These are phyloP conservation scores for Camelina laxa DNA, from an alignment of 345 rosid species.

Conservation along the genomic window DNA sequence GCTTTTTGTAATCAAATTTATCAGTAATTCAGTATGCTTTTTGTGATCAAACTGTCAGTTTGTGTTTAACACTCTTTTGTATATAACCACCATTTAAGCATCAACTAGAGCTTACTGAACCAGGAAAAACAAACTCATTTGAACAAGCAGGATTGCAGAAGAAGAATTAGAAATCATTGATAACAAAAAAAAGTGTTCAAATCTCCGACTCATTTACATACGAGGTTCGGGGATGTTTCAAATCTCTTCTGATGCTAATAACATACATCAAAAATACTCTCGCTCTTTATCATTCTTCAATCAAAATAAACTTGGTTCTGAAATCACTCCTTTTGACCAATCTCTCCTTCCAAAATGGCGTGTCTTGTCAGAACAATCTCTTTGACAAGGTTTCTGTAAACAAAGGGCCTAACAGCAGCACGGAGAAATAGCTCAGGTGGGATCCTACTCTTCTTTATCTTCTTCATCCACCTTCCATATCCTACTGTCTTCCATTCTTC, in stretches of 20 bases:
- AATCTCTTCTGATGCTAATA: slow-evolving; percentile 6
- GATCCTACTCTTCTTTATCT: slow-evolving; percentile 73
- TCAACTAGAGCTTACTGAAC: slow-evolving; percentile 6
- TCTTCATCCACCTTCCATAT: slow-evolving; percentile 74
- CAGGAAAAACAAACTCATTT: not conserved
- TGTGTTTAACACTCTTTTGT: slow-evolving; percentile 17
- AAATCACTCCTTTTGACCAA: slow-evolving; percentile 56
- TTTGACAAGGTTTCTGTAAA: slow-evolving; percentile 90
- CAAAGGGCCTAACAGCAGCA: slow-evolving; percentile 87
- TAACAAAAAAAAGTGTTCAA: slow-evolving; percentile 1
- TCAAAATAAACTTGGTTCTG: not conserved
- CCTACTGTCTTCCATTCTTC: slow-evolving; percentile 82
- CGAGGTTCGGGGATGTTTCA: not conserved
- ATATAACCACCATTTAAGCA: slow-evolving; percentile 9
- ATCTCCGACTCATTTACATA: not conserved
- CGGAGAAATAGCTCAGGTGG: slow-evolving; percentile 83
- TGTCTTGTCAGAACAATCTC: slow-evolving; percentile 95
- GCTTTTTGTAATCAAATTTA: slow-evolving; percentile 4
- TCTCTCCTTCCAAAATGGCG: slow-evolving; percentile 88
- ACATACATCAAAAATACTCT: not conserved
- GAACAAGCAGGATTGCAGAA: not conserved
- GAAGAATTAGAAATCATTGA: slow-evolving; percentile 13
- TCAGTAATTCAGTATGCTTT: not conserved
- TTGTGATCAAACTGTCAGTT: not conserved
- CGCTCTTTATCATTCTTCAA: not conserved